Conservation (phyloP, 2,329 filamentous ascomycete species). For the Cladosporium velox region DNA sequence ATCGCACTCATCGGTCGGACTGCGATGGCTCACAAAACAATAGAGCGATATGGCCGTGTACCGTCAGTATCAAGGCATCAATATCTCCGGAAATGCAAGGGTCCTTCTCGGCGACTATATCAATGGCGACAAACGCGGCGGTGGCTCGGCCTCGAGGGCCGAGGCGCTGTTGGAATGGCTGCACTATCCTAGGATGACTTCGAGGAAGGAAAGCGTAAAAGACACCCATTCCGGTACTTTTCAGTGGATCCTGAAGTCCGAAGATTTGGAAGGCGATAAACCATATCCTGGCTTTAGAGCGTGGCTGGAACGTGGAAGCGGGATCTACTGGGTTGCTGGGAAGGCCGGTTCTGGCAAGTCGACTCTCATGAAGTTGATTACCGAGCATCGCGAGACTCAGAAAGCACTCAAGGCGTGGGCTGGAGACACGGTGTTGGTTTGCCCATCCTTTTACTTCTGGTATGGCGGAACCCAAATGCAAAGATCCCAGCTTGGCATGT, state of each 20-base stretch:
- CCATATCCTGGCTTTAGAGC: not conserved
- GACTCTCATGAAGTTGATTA: slow-evolving; percentile 21
- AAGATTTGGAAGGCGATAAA: not conserved
- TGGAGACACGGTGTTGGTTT: not conserved
- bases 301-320: slow-evolving; percentile 5
- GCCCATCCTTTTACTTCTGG: not conserved
- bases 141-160: not conserved
- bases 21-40: not conserved
- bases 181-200: not conserved
- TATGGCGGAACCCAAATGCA: not conserved
- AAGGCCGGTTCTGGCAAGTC: slow-evolving; percentile 25
- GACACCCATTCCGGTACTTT: not conserved
- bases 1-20: not conserved
- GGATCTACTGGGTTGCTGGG: slow-evolving; percentile 24
- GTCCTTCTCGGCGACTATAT: not conserved
- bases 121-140: not conserved
- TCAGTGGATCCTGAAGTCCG: not conserved
- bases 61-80: not conserved
- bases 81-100: not conserved
- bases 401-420: not conserved
- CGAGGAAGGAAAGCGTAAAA: not conserved
- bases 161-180: not conserved
- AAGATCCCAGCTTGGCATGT: not conserved
- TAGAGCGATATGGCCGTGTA: not conserved
- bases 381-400: not conserved